phyloP scores from a whole-genome alignment of 306 rosid genomes.

The Comarum palustre region DNA sequence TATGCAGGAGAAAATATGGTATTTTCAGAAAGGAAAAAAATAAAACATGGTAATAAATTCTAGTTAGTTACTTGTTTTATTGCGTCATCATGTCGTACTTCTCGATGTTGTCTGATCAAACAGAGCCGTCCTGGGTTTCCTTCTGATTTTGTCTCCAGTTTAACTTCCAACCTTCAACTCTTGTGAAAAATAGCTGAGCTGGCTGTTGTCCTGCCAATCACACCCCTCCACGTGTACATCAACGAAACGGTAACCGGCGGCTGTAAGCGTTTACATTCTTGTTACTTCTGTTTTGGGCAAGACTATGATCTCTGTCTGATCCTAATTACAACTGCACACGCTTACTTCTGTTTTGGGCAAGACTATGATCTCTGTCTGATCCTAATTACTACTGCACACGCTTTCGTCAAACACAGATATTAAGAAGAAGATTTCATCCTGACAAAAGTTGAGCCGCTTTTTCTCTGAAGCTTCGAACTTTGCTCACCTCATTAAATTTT shows the following conservation, averaged over 20 bases:
- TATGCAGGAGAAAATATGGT: too few species aligned
- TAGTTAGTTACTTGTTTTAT: background rate
- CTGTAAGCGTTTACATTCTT: background rate
- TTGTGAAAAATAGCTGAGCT: too few species aligned
- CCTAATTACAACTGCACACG: background rate
- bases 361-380: background rate
- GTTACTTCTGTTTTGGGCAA: too few species aligned
- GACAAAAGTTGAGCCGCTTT: background rate
- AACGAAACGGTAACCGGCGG: background rate
- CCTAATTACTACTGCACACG: background rate
- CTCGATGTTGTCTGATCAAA: too few species aligned
- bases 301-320: background rate
- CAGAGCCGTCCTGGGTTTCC: background rate
- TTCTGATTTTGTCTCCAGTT: background rate
- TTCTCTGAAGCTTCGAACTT: constrained; percentile 2
- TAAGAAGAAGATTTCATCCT: background rate
- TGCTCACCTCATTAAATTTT: background rate
- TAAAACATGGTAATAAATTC: background rate
- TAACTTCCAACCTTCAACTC: background rate
- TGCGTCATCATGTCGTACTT: background rate
- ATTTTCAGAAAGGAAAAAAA: too few species aligned
- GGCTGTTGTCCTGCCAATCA: too few species aligned
- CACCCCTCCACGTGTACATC: background rate
- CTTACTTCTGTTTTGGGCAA: too few species aligned
- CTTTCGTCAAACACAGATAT: background rate